phyloP scores from a whole-genome alignment of 2,329 filamentous ascomycete species.

The Dactylellina cionopaga region DNA sequence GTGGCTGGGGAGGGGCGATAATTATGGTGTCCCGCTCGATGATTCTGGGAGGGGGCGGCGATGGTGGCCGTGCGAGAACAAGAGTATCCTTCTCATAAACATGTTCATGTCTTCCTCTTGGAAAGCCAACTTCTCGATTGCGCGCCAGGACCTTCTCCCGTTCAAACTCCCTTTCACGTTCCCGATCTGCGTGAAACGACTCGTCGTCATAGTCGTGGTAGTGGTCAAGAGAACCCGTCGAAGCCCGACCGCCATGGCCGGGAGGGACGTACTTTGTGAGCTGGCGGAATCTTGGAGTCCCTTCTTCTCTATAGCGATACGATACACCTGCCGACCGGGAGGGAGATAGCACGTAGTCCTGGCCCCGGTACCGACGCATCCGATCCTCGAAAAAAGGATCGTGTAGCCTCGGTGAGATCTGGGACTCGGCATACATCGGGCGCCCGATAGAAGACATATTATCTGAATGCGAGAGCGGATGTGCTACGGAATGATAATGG shows the following conservation, averaged over 20 bases:
- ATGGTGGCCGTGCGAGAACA: conserved; percentile 42
- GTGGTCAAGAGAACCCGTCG: conserved; percentile 45
- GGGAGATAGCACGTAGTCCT: conserved; percentile 45
- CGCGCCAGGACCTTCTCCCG: conserved; percentile 34
- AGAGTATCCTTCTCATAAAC: conserved; percentile 50
- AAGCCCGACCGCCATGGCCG: conserved; percentile 29
- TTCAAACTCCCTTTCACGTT: conserved; percentile 46
- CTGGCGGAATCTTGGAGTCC: conserved; percentile 39
- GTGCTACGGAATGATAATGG: conserved; percentile 43
- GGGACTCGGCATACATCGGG: conserved; percentile 47
- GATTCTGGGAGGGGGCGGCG: conserved; percentile 46
- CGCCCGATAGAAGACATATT: conserved; percentile 47
- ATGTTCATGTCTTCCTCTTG: conserved; percentile 49
- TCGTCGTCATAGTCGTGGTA: conserved; percentile 46
- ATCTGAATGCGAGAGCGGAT: conserved; percentile 37
- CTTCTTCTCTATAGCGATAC: conserved; percentile 51
- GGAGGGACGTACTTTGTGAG: conserved; percentile 41
- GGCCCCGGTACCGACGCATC: conserved; percentile 47
- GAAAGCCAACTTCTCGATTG: conserved; percentile 28
- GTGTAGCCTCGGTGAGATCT: conserved; percentile 40
- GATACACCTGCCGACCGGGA: conserved; percentile 12
- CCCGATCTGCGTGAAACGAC: conserved; percentile 45
- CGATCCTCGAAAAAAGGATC: conserved; percentile 52
- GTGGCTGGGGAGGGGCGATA: conserved; percentile 37
- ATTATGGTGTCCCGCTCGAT: conserved; percentile 52